These are phyloP conservation scores for Furcasterigmium sp. DNA, from an alignment of 2,329 filamentous ascomycete genomes.

Conservation along the genomic window DNA sequence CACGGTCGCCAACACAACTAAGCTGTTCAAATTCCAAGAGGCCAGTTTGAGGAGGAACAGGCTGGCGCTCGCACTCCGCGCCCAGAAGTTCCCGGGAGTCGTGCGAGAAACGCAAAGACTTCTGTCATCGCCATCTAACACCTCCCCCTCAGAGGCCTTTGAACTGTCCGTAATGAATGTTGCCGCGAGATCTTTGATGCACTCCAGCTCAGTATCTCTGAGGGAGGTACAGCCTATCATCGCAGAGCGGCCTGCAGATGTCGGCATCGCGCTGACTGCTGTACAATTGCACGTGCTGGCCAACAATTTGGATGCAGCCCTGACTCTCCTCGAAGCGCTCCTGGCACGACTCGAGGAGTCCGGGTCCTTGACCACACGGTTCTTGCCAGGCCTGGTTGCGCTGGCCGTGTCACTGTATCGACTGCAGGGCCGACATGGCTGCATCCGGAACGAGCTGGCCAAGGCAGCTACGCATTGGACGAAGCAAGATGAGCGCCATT, in stretches of 20 bases:
- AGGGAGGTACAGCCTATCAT: slow-evolving; percentile 65
- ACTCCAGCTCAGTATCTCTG: slow-evolving; percentile 59
- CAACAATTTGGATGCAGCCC: slow-evolving; percentile 67
- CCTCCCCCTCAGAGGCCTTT: slow-evolving; percentile 25
- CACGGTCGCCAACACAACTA: slow-evolving; percentile 50
- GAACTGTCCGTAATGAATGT: slow-evolving; percentile 53
- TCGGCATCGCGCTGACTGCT: slow-evolving; percentile 74
- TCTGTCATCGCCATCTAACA: slow-evolving; percentile 23
- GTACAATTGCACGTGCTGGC: slow-evolving; percentile 74
- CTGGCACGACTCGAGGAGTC: slow-evolving; percentile 63
- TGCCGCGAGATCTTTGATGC: slow-evolving; percentile 48
- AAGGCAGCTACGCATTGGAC: slow-evolving; percentile 82
- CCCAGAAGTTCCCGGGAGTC: slow-evolving; percentile 63
- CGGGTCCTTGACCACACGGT: slow-evolving; percentile 64
- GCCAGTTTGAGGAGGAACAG: slow-evolving; percentile 51
- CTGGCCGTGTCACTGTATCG: slow-evolving; percentile 75
- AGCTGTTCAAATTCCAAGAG: slow-evolving; percentile 67
- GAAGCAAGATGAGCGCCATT: slow-evolving; percentile 38
- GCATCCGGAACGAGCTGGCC: slow-evolving; percentile 68
- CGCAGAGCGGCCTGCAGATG: slow-evolving; percentile 69
- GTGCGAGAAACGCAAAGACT: slow-evolving; percentile 39
- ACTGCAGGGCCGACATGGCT: slow-evolving; percentile 65
- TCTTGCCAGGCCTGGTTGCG: slow-evolving; percentile 79
- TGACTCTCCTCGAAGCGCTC: slow-evolving; percentile 70
- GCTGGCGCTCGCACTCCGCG: slow-evolving; percentile 59